Conservation (phyloP, 78 protist genomes). For the Dictyostelium discoideum region dicty_2.7 NC_007091.3:1823501-1824000, state of each 20-base stretch:
- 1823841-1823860: slow-evolving; percentile 37
- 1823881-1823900: too few relatives aligned
- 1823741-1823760: slow-evolving; percentile 55
- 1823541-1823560: slow-evolving; percentile 46
- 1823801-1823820: slow-evolving; percentile 58
- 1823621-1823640: slow-evolving; percentile 8
- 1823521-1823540: neutral
- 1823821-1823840: slow-evolving; percentile 52
- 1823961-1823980: neutral
- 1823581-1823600: slow-evolving; percentile 58
- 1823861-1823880: neutral
- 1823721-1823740: slow-evolving; percentile 34
- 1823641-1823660: slow-evolving; percentile 24
- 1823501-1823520: neutral
- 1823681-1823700: neutral
- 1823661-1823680: slow-evolving; percentile 3
- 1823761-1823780: slow-evolving; percentile 57
- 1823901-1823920: too few relatives aligned
- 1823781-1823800: slow-evolving; percentile 48
- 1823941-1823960: too few relatives aligned
- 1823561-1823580: slow-evolving; percentile 22
- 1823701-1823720: slow-evolving; percentile 3
- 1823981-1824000: neutral
- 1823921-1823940: too few relatives aligned
- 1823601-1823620: slow-evolving; percentile 69